Conservation (phyloP, 2,329 filamentous ascomycete genomes). For the Chaetomium sp. region DNA sequence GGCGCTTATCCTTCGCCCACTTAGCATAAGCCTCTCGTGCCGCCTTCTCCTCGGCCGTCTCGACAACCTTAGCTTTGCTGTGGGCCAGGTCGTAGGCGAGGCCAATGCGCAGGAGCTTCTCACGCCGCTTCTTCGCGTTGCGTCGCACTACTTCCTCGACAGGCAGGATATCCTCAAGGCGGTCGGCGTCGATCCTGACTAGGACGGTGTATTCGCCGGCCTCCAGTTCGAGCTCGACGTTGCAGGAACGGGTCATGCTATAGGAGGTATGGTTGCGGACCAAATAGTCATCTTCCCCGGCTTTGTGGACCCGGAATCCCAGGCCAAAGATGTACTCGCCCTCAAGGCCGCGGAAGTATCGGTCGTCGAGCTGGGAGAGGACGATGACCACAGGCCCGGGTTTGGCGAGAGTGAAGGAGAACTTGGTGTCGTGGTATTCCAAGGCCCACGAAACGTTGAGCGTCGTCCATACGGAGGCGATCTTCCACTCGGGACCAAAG, state of each 20-base stretch:
- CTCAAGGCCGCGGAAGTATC: constrained; percentile 63
- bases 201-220: constrained; percentile 61
- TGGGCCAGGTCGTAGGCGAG: constrained; percentile 63
- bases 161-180: constrained; percentile 47
- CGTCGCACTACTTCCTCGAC: constrained; percentile 60
- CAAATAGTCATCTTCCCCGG: constrained; percentile 59
- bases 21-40: constrained; percentile 53
- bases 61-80: constrained; percentile 57
- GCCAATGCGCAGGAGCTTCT: constrained; percentile 61
- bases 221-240: constrained; percentile 60
- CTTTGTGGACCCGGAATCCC: constrained; percentile 46
- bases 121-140: constrained; percentile 54
- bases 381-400: constrained; percentile 61
- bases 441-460: constrained; percentile 64
- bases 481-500: constrained; percentile 61
- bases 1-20: constrained; percentile 50
- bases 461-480: constrained; percentile 62
- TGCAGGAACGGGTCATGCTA: constrained; percentile 60
- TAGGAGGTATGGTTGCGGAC: constrained; percentile 62
- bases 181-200: constrained; percentile 56
- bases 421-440: constrained; percentile 62
- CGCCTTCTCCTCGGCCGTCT: constrained; percentile 53
- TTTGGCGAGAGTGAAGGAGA: constrained; percentile 58
- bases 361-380: constrained; percentile 62
- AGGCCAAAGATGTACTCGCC: constrained; percentile 58